Evolutionary conservation across 192 early-diverging fungal genomes (phyloP), one percentile per base, ranked within the genome.

Genomic region (Backusella sp.): DNA sequence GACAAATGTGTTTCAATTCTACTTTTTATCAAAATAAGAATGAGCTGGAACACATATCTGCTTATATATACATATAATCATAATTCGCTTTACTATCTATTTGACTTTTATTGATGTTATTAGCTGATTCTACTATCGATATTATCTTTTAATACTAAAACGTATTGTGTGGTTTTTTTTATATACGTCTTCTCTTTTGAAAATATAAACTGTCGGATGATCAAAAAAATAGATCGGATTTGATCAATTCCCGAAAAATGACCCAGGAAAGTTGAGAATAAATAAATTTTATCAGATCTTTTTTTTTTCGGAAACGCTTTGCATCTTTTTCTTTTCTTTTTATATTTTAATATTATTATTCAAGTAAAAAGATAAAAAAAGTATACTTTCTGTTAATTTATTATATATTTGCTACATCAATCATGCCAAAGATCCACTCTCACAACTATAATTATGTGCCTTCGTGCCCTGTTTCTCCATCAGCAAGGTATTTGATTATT

Each of bases 241-340:
- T 62, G 56, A 62, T 12, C 56, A 62, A 26, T 62, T 62, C 26
- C 56, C 56, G 56, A 62, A 62, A 62, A 62, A 28, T 62, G 56
- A 62, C 56, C 56, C 21, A 62, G 1, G 26, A 28, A 2, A 62
- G 56, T 62, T 62, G 56, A 28, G 56, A 68, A 37, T 35, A 68
- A 68, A 68, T 68, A 41, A 68, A 69, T 69, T 69, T 69, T 69
- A 69, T 69, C 68, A 69, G 68, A 69, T 69, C 68, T 69, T 69
- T 69, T 41, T 69, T 69, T 69, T 35, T 69, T 69, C n/a, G 35
- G 37, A 35, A 37, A 69, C 68, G 0, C 23, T 35, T 35, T 23
- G 8, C 34, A n/a, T 36, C 35, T 68, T 68, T 59, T 59, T 59
- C 23, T 62, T 62, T 62, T 62, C 26, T 28, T 62, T 28, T 62